phyloP scores from a whole-genome alignment of 495 filamentous ascomycete species.

The Terfezia boudieri region DNA sequence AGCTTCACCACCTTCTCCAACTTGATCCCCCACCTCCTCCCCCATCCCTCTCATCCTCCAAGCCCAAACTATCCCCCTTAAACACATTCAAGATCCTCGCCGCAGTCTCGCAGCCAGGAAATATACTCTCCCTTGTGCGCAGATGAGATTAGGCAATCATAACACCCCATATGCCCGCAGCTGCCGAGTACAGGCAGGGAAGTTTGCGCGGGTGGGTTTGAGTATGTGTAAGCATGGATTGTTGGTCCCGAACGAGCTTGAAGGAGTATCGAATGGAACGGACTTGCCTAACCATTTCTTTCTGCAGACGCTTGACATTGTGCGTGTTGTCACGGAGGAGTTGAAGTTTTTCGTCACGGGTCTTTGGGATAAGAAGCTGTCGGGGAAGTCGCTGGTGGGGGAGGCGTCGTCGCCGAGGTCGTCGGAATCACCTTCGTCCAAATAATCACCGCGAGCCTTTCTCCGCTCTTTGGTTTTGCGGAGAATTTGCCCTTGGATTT shows the following conservation, averaged over 20 bases:
- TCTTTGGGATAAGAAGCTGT: constrained; percentile 1
- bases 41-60: constrained; percentile 15
- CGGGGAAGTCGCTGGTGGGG: not conserved
- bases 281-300: constrained; percentile 17
- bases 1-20: constrained; percentile 27
- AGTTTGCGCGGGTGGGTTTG: constrained; percentile 1
- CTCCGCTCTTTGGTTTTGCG: not conserved
- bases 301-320: constrained; percentile 10
- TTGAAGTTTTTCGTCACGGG: constrained; percentile 11
- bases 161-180: constrained; percentile 32
- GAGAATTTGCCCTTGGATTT: not conserved
- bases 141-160: constrained; percentile 19
- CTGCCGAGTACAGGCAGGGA: constrained; percentile 21
- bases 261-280: constrained; percentile 19
- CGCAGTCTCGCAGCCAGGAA: constrained; percentile 13
- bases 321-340: constrained; percentile 15
- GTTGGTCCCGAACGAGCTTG: constrained; percentile 16
- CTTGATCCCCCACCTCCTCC: constrained; percentile 25
- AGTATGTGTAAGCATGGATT: constrained; percentile 1
- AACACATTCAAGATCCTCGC: constrained; percentile 20
- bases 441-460: not conserved
- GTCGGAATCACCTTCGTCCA: not conserved
- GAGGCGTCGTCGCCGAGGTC: not conserved
- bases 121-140: constrained; percentile 16
- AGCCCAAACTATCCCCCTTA: constrained; percentile 19